Evolutionary conservation across 208 protist genomes (phyloP).

Genomic region (Pavlovales sp.): DNA sequence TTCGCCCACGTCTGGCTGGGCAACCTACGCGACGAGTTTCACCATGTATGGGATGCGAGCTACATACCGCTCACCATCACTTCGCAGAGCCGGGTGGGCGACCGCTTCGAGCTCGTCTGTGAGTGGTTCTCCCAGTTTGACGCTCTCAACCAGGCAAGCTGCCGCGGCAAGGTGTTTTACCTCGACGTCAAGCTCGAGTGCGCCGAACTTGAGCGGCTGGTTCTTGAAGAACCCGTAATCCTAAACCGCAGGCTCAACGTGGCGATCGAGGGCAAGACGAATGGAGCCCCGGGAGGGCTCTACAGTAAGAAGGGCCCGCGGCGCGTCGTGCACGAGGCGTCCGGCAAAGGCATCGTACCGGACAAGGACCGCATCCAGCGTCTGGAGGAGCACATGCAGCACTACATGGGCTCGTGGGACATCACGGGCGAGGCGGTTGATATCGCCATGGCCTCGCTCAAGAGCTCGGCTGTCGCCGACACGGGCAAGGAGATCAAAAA

Average conservation of each 20-base stretch:
- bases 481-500: background rate
- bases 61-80: background rate
- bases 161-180: background rate
- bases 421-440: background rate
- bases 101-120: background rate
- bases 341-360: background rate
- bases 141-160: background rate
- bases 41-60: background rate
- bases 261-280: background rate
- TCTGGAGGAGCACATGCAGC: background rate
- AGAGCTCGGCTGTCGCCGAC: background rate
- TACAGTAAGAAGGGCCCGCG: no score
- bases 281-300: background rate
- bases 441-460: background rate
- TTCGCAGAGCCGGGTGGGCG: background rate
- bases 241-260: background rate
- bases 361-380: background rate
- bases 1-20: background rate
- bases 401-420: background rate
- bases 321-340: background rate
- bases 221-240: background rate
- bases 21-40: conserved; percentile 6
- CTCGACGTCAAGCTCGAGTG: conserved; percentile 4
- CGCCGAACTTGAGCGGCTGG: background rate
- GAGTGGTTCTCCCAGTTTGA: background rate